Evolutionary conservation across 345 rosid species (phyloP).

Genomic region (Pelargonium nanum): DNA sequence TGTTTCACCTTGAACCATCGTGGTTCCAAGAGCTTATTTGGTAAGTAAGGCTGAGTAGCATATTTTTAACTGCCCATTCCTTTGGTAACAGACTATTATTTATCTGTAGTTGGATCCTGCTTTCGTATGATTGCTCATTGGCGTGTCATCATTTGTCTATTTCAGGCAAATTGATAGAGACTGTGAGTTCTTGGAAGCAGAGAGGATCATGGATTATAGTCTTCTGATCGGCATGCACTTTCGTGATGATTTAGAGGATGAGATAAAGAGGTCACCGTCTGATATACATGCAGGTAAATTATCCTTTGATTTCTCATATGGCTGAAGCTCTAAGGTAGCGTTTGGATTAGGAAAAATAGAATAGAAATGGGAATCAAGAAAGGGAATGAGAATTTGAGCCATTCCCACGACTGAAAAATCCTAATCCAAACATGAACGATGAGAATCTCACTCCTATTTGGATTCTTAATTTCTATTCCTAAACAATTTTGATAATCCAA

Average conservation of each 20-base stretch:
- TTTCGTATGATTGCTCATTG: background rate
- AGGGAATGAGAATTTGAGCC: no score
- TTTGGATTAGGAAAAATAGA: background rate
- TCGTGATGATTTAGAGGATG: slow-evolving; percentile 77
- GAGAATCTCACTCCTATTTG: no score
- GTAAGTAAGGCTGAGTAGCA: slow-evolving; percentile 26
- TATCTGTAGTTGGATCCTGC: background rate
- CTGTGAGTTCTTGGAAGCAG: slow-evolving; percentile 92
- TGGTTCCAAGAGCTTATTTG: slow-evolving; percentile 80
- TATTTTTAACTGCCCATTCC: background rate
- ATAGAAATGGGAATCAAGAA: no score
- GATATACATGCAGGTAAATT: slow-evolving; percentile 67
- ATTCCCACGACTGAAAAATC: no score
- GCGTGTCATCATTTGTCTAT: background rate
- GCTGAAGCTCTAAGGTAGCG: no score
- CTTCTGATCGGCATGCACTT: slow-evolving; percentile 89
- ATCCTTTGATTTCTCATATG: background rate
- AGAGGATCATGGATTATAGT: slow-evolving; percentile 92
- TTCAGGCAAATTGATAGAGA: slow-evolving; percentile 85
- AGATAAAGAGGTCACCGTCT: slow-evolving; percentile 86
- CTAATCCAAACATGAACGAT: no score
- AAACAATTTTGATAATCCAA: no score
- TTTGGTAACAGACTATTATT: background rate
- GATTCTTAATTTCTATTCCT: no score
- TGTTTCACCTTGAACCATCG: slow-evolving; percentile 69